phyloP scores from a whole-genome alignment of 2,329 filamentous ascomycete species.

The Penicillium sp. region DNA sequence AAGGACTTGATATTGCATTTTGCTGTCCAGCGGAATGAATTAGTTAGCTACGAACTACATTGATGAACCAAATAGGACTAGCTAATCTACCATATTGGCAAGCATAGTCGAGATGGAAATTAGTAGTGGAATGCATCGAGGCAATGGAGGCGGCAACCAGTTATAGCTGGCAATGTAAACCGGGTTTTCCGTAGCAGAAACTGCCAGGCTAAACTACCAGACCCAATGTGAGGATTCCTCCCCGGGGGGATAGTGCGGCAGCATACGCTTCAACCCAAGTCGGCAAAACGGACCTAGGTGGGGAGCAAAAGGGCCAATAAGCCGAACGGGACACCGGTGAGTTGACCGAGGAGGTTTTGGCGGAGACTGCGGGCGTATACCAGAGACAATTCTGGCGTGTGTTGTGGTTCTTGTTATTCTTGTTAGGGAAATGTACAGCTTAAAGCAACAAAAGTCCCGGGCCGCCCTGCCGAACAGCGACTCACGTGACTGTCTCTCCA shows the following conservation, averaged over 20 bases:
- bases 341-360: not conserved
- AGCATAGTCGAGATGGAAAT: not conserved
- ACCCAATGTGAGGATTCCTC: not conserved
- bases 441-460: constrained; percentile 33
- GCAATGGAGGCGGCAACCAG: not conserved
- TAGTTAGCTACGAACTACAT: not conserved
- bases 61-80: not conserved
- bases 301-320: constrained; percentile 10
- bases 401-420: not conserved
- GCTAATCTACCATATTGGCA: not conserved
- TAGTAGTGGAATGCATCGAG: not conserved
- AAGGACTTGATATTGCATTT: too few species aligned
- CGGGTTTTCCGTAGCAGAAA: constrained; percentile 20
- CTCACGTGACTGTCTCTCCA: constrained; percentile 39
- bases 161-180: constrained; percentile 13
- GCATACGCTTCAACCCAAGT: not conserved
- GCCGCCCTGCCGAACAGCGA: constrained; percentile 23
- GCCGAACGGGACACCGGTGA: constrained; percentile 18
- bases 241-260: constrained; percentile 15
- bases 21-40: not conserved
- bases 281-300: constrained; percentile 12
- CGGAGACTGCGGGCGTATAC: not conserved
- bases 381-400: not conserved
- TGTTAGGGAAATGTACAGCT: not conserved
- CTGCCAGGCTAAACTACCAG: constrained; percentile 28